Evolutionary conservation across 139 green algal species (phyloP), one percentile per base, ranked within the genome.

Genomic region (Trebouxia sp.): DNA sequence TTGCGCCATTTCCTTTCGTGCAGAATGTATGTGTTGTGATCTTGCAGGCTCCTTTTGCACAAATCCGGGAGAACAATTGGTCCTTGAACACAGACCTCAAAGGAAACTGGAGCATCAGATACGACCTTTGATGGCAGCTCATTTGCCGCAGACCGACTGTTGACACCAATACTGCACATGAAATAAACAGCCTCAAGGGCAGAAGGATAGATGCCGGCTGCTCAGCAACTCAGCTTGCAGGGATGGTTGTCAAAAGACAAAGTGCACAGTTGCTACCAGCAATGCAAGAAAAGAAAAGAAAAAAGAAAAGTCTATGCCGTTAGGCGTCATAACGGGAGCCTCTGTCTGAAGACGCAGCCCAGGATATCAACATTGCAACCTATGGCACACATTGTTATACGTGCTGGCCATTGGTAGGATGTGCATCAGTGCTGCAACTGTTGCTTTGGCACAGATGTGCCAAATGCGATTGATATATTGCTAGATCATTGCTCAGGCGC

Each of bases 31-130:
- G 17, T 41, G 38, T 8, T 30, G 26, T 41, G 32, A 39, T 28
- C 50, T 50, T 79, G 70, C 79, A 86, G 75, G 53, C 58, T 39
- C 58, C 78, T 0, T 94, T 92, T 75, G 83, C 50, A 5, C 86
- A 90, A 65, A 65, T 94, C 0, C 79, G 88, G 39, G 90, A 94
- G 56, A 94, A 94, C 85, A 94, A 94, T 76, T 94, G 90, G 90
- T 89, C 84, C 5, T 65, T 94, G 7, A 89, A 90, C 82, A 84
- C 79, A 7, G 74, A 87, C 66, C 84, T 87, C 76, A 81, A 75
- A 20, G 47, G 42, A 20, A 76, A 69, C 30, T 83, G 58, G 65
- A 45, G 70, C 7, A 50, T 87, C 24, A 45, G 66, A 26, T 89
- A 89, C 45, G 85, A 87, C 76, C 67, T 89, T 51, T 89, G 15